Evolutionary conservation across 1,284 basidiomycete species (phyloP), one percentile per base, ranked within the genome.

Genomic region (Trametes versicolor): DNA sequence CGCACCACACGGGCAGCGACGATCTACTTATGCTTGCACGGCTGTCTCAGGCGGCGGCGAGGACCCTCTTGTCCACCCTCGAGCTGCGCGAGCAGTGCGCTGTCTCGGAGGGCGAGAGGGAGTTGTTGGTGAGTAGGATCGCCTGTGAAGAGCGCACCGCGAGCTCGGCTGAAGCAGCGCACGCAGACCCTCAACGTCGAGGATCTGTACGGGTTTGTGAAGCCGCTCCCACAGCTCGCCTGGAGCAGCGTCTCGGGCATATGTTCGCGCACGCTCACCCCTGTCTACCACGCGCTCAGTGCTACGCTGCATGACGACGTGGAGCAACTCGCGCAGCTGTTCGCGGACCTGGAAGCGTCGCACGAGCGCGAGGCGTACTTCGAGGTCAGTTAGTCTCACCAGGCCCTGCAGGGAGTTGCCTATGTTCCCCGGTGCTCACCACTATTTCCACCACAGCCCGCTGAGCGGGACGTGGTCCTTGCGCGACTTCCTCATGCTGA

Each of bases 181-280:
- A 39, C 32, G 32, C 58, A 77, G 76, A 71, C 64, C 34, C 37
- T 76, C 36, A 71, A 73, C 62, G 65, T 77, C 39, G 74, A 74
- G 41, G 74, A 72, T 45, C 54, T 76, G 3, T 63, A 61, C 60
- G 69, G 68, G 34, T 53, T 73, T 32, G 66, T 75, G 43, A 62
- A 65, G 29, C 70, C 72, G 25, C 61, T 72, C 43, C 73, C 73
- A 37, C 68, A 67, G 37, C 50, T 75, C 43, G 68, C 74, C 10
- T 77, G 75, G 75, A 49, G 58, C 56, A 64, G 59, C 23, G 70
- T 76, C 34, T 72, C 73, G 32, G 71, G 72, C 47, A 58, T 71
- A 5, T 79, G 76, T 67, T 63, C 71, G 15, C 72, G 68, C 45
- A 71, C 74, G 13, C 66, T 78, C 54, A 62, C 55, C 37, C 76